Percentiles rank a stretch among this genome's conserved stretches.
Evolutionary conservation across 2,329 filamentous ascomycete genomes (phyloP).

Genomic region (Botrytis galanthina): DNA sequence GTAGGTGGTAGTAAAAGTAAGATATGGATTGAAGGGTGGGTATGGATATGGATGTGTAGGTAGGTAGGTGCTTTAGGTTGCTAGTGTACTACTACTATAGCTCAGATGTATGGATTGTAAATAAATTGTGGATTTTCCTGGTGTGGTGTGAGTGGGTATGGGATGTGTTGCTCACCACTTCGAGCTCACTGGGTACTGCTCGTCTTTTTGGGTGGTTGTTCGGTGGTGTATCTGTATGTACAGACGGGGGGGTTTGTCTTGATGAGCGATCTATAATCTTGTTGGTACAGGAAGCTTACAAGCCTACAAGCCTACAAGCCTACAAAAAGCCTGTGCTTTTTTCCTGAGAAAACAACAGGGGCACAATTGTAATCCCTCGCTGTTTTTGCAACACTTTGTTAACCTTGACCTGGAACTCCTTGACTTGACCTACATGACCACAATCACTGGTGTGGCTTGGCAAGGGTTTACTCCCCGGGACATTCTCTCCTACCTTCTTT

Average conservation of each 20-base stretch:
- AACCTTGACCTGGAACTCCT: slow-evolving; percentile 15
- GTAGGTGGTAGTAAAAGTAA: slow-evolving; percentile 16
- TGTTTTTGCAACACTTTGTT: background rate
- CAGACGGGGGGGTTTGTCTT: slow-evolving; percentile 4
- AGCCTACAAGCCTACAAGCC: slow-evolving; percentile 5
- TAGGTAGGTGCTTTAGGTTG: slow-evolving; percentile 28
- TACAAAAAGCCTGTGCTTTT: slow-evolving; percentile 17
- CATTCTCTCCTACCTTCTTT: background rate
- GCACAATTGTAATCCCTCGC: slow-evolving; percentile 10
- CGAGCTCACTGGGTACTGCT: slow-evolving; percentile 1
- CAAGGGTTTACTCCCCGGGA: slow-evolving; percentile 17
- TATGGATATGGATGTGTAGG: slow-evolving; percentile 13
- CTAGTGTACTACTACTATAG: slow-evolving; percentile 17
- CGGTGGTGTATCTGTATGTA: slow-evolving; percentile 9
- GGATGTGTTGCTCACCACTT: slow-evolving; percentile 5
- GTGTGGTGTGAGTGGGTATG: slow-evolving; percentile 8
- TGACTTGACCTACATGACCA: slow-evolving; percentile 9
- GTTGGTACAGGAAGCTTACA: slow-evolving; percentile 13
- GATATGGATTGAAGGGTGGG: slow-evolving; percentile 17
- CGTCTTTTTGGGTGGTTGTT: slow-evolving; percentile 1
- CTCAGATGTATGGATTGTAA: slow-evolving; percentile 4
- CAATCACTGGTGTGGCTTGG: slow-evolving; percentile 23
- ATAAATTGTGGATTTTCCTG: slow-evolving; percentile 22
- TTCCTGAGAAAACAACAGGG: background rate
- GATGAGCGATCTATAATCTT: slow-evolving; percentile 20